Conservation (phyloP, 2,329 filamentous ascomycete genomes). For the Cladosporium halotolerans region DNA sequence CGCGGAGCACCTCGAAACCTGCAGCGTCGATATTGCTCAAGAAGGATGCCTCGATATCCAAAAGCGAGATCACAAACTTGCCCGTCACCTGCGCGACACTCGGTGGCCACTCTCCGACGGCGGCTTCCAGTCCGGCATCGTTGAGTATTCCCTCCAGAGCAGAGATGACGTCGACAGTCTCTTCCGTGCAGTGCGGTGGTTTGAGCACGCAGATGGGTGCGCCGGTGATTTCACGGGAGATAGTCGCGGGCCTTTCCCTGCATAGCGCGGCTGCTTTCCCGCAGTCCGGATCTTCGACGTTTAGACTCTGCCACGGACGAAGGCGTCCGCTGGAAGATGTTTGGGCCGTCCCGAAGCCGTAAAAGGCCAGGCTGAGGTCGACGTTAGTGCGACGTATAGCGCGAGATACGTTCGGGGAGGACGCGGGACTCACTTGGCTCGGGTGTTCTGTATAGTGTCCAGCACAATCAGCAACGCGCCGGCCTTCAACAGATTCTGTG, state of each 20-base stretch:
- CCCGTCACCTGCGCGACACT: background rate
- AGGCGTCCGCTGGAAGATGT: background rate
- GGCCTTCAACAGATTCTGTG: background rate
- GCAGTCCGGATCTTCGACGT: background rate
- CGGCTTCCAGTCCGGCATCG: background rate
- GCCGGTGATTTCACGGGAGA: background rate
- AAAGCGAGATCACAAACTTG: background rate
- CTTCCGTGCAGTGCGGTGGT: background rate
- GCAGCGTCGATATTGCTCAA: background rate
- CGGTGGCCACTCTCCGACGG: background rate
- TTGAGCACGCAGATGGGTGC: background rate
- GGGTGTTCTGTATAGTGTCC: background rate
- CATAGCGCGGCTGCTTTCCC: background rate
- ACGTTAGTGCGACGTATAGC: too few relatives aligned
- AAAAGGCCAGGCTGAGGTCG: background rate
- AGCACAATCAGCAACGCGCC: background rate
- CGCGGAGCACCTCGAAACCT: background rate
- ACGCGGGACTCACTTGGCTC: background rate
- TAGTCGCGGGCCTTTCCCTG: background rate
- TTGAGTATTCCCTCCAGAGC: background rate
- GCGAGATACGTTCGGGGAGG: too few relatives aligned
- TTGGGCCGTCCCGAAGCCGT: background rate
- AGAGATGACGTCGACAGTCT: background rate
- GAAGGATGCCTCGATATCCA: background rate
- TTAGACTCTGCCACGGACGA: background rate